Evolutionary conservation across 768 basidiomycete species (phyloP).

Genomic region (Leccinum disarticulatum): DNA sequence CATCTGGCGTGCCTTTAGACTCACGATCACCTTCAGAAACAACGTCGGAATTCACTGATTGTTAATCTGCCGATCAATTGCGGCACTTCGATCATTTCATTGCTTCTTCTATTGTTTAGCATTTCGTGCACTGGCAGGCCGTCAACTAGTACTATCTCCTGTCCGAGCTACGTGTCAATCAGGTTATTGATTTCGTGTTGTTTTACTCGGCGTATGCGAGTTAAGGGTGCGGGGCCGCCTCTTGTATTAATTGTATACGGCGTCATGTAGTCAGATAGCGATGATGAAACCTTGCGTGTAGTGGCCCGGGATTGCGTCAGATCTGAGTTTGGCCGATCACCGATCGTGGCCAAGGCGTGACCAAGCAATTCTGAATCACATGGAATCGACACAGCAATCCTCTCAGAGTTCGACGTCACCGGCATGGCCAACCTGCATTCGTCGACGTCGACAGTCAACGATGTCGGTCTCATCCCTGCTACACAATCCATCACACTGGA

Average conservation of each 20-base stretch:
- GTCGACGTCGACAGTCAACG: background rate
- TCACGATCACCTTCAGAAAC: conserved; percentile 8
- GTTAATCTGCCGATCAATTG: background rate
- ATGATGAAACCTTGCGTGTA: background rate
- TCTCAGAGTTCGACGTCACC: background rate
- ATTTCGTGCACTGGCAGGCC: conserved; percentile 2
- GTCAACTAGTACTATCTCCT: background rate
- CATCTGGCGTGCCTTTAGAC: background rate
- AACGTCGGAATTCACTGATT: conserved; percentile 12
- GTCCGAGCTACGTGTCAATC: background rate
- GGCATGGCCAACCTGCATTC: background rate
- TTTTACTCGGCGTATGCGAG: background rate
- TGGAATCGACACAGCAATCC: background rate
- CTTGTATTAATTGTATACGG: background rate
- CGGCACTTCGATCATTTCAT: background rate
- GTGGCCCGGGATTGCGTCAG: background rate
- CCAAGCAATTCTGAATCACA: background rate
- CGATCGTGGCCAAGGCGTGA: background rate
- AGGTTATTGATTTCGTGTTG: background rate
- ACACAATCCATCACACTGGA: conserved; percentile 33
- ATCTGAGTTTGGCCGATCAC: background rate
- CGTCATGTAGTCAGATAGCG: background rate
- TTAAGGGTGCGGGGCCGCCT: background rate
- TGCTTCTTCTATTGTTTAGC: background rate
- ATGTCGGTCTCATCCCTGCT: background rate